phyloP scores from a whole-genome alignment of 208 protist species.

The Crithidia sp. region DNA sequence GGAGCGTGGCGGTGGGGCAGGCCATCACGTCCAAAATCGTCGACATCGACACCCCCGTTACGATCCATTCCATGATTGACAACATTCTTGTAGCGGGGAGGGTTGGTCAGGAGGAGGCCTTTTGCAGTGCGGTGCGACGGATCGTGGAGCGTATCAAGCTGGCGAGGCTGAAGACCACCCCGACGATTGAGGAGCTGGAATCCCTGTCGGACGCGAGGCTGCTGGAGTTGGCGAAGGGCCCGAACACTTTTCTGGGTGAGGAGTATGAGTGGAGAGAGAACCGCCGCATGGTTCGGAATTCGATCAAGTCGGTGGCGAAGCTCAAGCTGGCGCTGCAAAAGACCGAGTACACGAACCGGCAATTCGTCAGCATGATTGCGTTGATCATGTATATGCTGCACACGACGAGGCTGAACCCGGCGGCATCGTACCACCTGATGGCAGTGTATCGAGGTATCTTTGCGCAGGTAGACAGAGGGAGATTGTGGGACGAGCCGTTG shows the following conservation, averaged over 20 bases:
- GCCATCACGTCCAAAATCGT: neutral
- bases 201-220: neutral
- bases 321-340: neutral
- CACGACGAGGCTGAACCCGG: neutral
- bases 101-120: neutral
- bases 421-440: neutral
- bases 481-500: neutral
- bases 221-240: neutral
- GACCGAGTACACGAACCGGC: neutral
- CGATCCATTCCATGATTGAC: neutral
- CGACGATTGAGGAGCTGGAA: neutral
- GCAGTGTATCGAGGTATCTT: neutral
- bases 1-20: slow-evolving; percentile 14
- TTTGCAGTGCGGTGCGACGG: neutral
- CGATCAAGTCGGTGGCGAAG: neutral
- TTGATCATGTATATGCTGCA: neutral
- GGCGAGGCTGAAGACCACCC: neutral
- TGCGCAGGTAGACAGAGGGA: neutral
- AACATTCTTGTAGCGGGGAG: neutral
- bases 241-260: neutral
- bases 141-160: neutral
- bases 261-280: neutral
- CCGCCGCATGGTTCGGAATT: neutral
- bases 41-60: neutral
- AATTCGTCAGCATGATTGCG: neutral